A percentile compares a stretch with the other conserved stretches of the same genome.
Evolutionary conservation across 2,329 filamentous ascomycete genomes (phyloP).

Genomic region (Fusarium verrucosum): DNA sequence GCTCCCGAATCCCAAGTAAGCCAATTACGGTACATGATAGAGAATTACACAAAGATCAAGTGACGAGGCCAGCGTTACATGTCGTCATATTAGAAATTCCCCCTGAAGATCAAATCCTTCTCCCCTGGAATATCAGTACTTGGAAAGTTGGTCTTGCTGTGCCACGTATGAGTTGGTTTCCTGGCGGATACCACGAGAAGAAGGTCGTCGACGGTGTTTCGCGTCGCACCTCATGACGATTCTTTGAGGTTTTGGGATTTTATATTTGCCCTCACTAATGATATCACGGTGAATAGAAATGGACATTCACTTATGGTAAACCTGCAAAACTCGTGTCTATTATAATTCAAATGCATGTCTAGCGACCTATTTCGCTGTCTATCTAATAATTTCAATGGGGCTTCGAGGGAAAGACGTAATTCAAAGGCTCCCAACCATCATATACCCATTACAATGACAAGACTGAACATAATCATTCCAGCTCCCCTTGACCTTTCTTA

Average conservation of each 20-base stretch:
- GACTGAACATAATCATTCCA: neutral
- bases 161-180: neutral
- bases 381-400: too few relatives aligned
- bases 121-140: neutral
- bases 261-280: neutral
- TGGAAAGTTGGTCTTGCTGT: neutral
- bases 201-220: neutral
- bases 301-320: rapidly evolving
- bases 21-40: neutral
- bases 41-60: neutral
- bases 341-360: neutral
- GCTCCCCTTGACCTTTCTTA: conserved; percentile 5
- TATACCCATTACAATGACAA: too few relatives aligned
- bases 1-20: conserved; percentile 7
- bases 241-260: neutral
- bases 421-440: neutral
- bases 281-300: rapidly evolving
- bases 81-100: rapidly evolving
- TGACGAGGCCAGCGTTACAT: rapidly evolving
- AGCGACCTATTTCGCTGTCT: too few relatives aligned
- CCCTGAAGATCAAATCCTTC: rapidly evolving
- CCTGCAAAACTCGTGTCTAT: too few relatives aligned
- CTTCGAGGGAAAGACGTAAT: neutral
- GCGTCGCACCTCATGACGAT: neutral
- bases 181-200: too few relatives aligned